These are phyloP conservation scores for Dendrobium nobile DNA, from an alignment of 106 monocot genomes.

Conservation along the genomic window DNA sequence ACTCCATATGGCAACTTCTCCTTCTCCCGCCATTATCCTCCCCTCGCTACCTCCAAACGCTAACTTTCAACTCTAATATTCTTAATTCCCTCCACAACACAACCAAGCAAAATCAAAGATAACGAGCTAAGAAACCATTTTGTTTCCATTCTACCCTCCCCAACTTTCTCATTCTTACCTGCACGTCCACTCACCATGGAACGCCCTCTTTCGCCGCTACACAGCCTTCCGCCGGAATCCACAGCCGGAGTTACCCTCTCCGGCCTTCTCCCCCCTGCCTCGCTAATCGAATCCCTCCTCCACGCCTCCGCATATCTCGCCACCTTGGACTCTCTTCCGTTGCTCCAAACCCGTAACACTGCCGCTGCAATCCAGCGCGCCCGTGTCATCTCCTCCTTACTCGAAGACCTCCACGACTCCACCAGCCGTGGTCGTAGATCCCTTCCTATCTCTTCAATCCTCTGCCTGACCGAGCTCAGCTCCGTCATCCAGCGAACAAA, in stretches of 20 bases:
- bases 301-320: conserved; percentile 18
- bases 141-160: neutral
- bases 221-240: neutral
- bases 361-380: conserved; percentile 13
- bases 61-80: neutral
- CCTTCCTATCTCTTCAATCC: conserved; percentile 23
- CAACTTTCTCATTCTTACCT: neutral
- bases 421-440: neutral
- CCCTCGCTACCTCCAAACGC: neutral
- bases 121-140: neutral
- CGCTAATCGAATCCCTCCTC: conserved; percentile 36
- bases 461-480: conserved; percentile 43
- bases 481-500: conserved; percentile 27
- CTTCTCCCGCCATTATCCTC: neutral
- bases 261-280: conserved; percentile 33
- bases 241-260: conserved; percentile 4
- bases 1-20: conserved; percentile 16
- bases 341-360: conserved; percentile 35
- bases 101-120: neutral
- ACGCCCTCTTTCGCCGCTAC: neutral
- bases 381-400: conserved; percentile 22
- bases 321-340: conserved; percentile 7
- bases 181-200: conserved; percentile 2
- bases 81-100: neutral
- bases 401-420: conserved; percentile 32